Conservation (phyloP, 2,329 filamentous ascomycete genomes). For the Balansia obtecta region DNA sequence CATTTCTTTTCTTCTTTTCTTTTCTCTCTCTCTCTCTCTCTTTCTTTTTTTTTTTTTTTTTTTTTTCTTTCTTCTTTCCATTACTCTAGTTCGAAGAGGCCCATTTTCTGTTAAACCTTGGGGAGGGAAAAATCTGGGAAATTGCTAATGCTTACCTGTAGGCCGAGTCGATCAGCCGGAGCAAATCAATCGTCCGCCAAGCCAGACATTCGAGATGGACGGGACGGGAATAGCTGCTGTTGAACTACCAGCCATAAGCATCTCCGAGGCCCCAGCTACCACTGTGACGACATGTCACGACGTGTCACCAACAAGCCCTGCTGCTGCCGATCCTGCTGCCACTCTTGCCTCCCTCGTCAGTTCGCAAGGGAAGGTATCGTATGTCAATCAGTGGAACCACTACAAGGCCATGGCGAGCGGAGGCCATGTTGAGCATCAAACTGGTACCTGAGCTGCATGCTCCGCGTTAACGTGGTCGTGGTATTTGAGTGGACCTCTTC, state of each 20-base stretch:
- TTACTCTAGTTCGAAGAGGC: neutral
- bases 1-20: too few relatives aligned
- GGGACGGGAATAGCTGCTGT: slow-evolving; percentile 18
- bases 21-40: too few relatives aligned
- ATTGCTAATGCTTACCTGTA: slow-evolving; percentile 6
- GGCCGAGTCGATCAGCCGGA: slow-evolving; percentile 21
- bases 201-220: slow-evolving; percentile 26
- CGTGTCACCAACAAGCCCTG: slow-evolving; percentile 5
- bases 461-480: too few relatives aligned
- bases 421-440: neutral
- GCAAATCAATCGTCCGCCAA: slow-evolving; percentile 15
- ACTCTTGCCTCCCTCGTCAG: slow-evolving; percentile 21
- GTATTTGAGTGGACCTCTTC: too few relatives aligned
- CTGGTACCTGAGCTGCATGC: too few relatives aligned
- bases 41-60: too few relatives aligned
- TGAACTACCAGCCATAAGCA: slow-evolving; percentile 20
- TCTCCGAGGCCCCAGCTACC: slow-evolving; percentile 2
- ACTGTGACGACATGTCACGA: neutral
- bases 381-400: slow-evolving; percentile 27
- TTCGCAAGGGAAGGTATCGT: slow-evolving; percentile 17
- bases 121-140: neutral
- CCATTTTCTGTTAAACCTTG: too few relatives aligned
- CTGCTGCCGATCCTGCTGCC: slow-evolving; percentile 18
- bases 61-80: too few relatives aligned
- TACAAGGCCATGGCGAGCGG: slow-evolving; percentile 8